Conservation (phyloP, 2,329 filamentous ascomycete species). For the Pseudogymnoascus verrucosus region DNA sequence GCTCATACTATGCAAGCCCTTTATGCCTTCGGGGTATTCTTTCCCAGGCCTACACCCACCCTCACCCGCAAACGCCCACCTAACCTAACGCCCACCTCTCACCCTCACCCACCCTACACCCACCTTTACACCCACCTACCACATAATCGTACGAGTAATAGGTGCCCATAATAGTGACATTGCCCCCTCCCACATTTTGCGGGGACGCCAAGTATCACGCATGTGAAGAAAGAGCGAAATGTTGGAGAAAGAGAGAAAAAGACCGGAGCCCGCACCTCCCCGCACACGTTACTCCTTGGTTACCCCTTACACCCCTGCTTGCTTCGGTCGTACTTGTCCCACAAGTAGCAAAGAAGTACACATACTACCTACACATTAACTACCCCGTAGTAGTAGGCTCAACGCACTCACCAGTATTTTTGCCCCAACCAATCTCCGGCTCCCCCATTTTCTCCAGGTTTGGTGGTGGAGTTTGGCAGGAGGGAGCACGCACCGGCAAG, state of each 20-base stretch:
- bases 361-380: too few species aligned
- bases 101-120: background rate
- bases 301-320: background rate
- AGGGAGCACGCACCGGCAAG: background rate
- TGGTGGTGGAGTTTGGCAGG: background rate
- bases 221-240: background rate
- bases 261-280: background rate
- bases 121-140: background rate
- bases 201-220: background rate
- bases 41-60: too few species aligned
- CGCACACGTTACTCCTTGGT: background rate
- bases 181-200: background rate
- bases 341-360: background rate
- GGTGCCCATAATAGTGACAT: background rate
- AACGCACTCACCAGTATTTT: background rate
- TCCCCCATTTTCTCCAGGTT: background rate
- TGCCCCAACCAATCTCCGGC: background rate
- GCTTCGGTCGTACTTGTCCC: background rate
- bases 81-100: too few species aligned
- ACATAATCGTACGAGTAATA: slow-evolving; percentile 2
- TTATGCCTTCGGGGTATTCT: too few species aligned
- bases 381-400: too few species aligned
- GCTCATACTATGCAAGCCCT: too few species aligned
- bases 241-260: background rate
- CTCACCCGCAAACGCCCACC: too few species aligned